Evolutionary conservation across 1,284 basidiomycete genomes (phyloP).

Genomic region (Agaricales sp.): DNA sequence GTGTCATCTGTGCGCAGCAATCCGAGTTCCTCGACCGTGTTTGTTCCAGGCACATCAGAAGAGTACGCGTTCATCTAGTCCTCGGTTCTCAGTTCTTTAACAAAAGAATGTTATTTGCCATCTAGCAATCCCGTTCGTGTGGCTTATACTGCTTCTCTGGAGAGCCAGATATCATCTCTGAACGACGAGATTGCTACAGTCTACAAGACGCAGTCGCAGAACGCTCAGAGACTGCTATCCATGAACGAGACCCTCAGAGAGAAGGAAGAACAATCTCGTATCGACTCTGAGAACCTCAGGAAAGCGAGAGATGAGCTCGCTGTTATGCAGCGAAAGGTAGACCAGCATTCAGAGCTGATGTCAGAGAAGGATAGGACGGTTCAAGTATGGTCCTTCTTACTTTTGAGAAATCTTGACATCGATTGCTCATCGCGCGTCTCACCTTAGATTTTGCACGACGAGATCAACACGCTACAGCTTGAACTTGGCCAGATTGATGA

Average conservation of each 20-base stretch:
- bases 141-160: slow-evolving; percentile 84
- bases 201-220: slow-evolving; percentile 95
- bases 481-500: slow-evolving; percentile 86
- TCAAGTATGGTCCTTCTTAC: slow-evolving; percentile 43
- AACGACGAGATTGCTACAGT: slow-evolving; percentile 87
- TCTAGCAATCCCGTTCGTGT: slow-evolving; percentile 71
- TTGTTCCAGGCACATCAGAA: slow-evolving; percentile 56
- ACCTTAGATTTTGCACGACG: slow-evolving; percentile 82
- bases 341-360: slow-evolving; percentile 80
- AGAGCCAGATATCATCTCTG: slow-evolving; percentile 85
- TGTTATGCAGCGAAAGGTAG: slow-evolving; percentile 63
- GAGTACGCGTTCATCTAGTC: slow-evolving; percentile 40
- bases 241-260: slow-evolving; percentile 93
- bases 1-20: slow-evolving; percentile 62
- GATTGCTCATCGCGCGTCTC: slow-evolving; percentile 5
- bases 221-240: slow-evolving; percentile 82
- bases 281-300: slow-evolving; percentile 69
- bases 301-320: slow-evolving; percentile 65
- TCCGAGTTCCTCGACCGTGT: slow-evolving; percentile 50
- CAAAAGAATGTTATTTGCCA: slow-evolving; percentile 9
- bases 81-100: slow-evolving; percentile 9
- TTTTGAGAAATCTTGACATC: slow-evolving; percentile 1
- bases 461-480: slow-evolving; percentile 82
- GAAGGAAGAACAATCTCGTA: slow-evolving; percentile 74
- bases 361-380: slow-evolving; percentile 83